Base-by-base conservation (phyloP, 1,139 yeast genomes). In the Pichia sp. region DNA sequence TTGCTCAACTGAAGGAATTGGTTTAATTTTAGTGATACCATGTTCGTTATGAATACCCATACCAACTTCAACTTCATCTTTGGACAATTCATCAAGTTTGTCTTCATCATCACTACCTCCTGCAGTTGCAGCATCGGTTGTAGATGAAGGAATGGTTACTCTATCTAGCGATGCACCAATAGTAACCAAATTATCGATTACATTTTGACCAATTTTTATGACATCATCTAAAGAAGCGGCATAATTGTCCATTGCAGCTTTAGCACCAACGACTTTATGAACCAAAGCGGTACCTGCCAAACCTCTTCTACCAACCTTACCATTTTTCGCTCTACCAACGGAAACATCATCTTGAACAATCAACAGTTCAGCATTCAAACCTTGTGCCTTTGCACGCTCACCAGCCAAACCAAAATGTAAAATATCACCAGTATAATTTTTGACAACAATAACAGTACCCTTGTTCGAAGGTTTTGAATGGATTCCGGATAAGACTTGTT, bases 11-110 rank as follows among this genome's bases (percentile, higher is more conserved):
- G 72, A 57, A 20, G 95, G 94, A 51, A 88, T 76, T 33, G 93
- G 91, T 17, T 75, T 70, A 36, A 83, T 61, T 51, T 81, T 75
- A 49, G 75, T 69, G 41, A 77, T 77, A 43, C 96, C 96, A 0
- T 96, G 93, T 59, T 89, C 97, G 56, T 89, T 89, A 62, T 89
- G 97, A 48, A 89, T 89, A 38, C 97, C 97, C 78, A 89, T 81
- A 22, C 97, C 97, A 48, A 89, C 70, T 61, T 89, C 97, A 53
- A 83, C 81, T 59, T 85, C 88, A 42, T 74, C 64, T 3, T 56
- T 59, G 5, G 60, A 63, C 34, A 71, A 64, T 47, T 66, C 63
- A 31, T 58, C 60, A 7, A 48, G 39, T 15, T 67, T 72, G 48
- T 80, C 72, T 38, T 73, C 73, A 12, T 73, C 69, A 50, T 74